Conservation (phyloP, 352 stramenopile genomes). For the Globisporangium yorkense region DNA sequence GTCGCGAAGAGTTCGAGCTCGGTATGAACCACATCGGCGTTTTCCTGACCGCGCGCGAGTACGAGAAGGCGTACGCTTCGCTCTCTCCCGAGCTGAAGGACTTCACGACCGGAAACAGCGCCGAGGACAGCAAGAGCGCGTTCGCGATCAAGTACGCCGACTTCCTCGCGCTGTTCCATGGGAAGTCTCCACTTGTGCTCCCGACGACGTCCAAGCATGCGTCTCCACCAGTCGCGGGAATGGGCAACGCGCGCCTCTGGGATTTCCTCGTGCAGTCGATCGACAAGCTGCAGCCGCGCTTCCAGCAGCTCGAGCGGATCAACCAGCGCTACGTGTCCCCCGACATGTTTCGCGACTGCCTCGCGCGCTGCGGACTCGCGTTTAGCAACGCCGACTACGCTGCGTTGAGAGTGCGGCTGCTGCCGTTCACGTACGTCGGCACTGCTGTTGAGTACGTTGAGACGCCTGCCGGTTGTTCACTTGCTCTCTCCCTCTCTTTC, state of each 20-base stretch:
- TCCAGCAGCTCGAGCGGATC: slow-evolving; percentile 50
- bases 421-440: slow-evolving; percentile 47
- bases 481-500: neutral
- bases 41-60: slow-evolving; percentile 60
- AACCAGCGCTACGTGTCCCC: slow-evolving; percentile 40
- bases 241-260: slow-evolving; percentile 52
- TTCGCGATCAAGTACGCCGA: slow-evolving; percentile 60
- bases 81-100: slow-evolving; percentile 32
- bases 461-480: neutral
- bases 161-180: slow-evolving; percentile 45
- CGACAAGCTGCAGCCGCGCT: slow-evolving; percentile 45
- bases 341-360: slow-evolving; percentile 58
- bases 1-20: slow-evolving; percentile 61
- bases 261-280: slow-evolving; percentile 44
- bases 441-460: neutral
- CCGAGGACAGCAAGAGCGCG: slow-evolving; percentile 9
- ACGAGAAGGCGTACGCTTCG: slow-evolving; percentile 57
- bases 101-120: neutral
- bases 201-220: slow-evolving; percentile 34
- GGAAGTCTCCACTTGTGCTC: slow-evolving; percentile 21
- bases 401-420: slow-evolving; percentile 49
- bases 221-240: slow-evolving; percentile 35
- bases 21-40: slow-evolving; percentile 67
- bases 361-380: slow-evolving; percentile 49
- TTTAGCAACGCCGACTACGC: slow-evolving; percentile 71